phyloP scores from a whole-genome alignment of 805 yeast species.

The Gaillardinia entomophila region DNA sequence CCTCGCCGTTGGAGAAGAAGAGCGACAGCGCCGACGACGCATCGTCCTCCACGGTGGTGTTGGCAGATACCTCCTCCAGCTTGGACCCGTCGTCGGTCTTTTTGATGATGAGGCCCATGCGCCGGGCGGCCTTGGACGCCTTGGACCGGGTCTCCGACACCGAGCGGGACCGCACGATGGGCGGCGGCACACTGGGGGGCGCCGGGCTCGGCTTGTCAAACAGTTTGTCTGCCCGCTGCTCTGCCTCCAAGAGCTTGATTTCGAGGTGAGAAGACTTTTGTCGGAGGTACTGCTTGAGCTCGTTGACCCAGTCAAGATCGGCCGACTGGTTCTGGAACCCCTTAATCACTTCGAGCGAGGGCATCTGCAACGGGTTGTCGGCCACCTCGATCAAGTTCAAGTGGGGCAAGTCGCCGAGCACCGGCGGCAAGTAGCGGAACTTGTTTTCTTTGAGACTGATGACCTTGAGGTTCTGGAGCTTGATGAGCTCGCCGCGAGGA shows the following conservation, averaged over 20 bases:
- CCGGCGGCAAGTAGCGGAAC: conserved; percentile 49
- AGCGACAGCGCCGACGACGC: not conserved
- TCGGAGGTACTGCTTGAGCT: conserved; percentile 32
- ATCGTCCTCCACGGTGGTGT: conserved; percentile 3
- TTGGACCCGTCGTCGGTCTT: conserved; percentile 24
- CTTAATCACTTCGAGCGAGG: conserved; percentile 30
- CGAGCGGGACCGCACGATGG: conserved; percentile 21
- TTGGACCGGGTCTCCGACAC: conserved; percentile 30
- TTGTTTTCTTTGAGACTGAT: conserved; percentile 58
- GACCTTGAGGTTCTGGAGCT: conserved; percentile 44
- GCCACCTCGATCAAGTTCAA: conserved; percentile 56
- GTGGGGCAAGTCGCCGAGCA: conserved; percentile 44
- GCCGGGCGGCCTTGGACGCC: conserved; percentile 60
- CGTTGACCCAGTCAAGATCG: conserved; percentile 40
- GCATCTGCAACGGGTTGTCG: conserved; percentile 54
- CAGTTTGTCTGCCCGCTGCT: conserved; percentile 3
- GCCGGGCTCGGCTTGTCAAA: conserved; percentile 4
- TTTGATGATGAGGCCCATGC: conserved; percentile 70
- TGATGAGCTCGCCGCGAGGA: conserved; percentile 36
- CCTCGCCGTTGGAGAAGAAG: not conserved
- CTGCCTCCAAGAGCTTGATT: conserved; percentile 13
- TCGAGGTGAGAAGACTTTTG: conserved; percentile 29
- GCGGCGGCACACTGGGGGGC: conserved; percentile 7
- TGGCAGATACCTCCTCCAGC: conserved; percentile 9
- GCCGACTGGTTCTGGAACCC: conserved; percentile 32